Percentiles rank a stretch among this genome's conserved stretches.
Conservation (phyloP, 805 yeast genomes). For the Maudiozyma turicensis region DNA sequence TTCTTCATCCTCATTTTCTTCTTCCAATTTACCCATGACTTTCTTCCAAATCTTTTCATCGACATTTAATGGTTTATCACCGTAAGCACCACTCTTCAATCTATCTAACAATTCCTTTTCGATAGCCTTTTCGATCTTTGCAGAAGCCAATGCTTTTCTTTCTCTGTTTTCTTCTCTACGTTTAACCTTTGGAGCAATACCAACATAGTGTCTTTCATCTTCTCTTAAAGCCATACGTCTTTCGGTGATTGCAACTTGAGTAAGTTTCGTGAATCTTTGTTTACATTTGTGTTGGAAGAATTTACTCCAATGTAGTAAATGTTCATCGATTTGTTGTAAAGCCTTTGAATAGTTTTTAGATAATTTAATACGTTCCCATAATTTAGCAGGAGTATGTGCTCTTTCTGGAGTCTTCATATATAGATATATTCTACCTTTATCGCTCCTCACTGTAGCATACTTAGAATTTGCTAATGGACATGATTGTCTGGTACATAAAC, state of each 20-base stretch:
- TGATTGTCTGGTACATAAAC: conserved; percentile 84
- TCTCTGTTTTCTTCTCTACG: conserved; percentile 92
- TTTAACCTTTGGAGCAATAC: conserved; percentile 86
- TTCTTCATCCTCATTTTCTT: conserved; percentile 45
- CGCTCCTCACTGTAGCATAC: conserved; percentile 77
- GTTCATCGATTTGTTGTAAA: conserved; percentile 77
- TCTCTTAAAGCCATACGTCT: conserved; percentile 84
- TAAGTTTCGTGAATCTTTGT: conserved; percentile 87
- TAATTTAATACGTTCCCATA: conserved; percentile 91
- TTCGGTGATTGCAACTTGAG: conserved; percentile 92
- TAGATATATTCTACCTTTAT: conserved; percentile 69
- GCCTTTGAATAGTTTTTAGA: conserved; percentile 87
- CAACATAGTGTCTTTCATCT: conserved; percentile 88
- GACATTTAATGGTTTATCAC: conserved; percentile 94
- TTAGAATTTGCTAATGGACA: conserved; percentile 94
- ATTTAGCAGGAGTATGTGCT: conserved; percentile 85
- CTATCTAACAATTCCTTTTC: conserved; percentile 92
- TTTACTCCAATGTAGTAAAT: conserved; percentile 86
- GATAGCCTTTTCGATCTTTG: conserved; percentile 91
- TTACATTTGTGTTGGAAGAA: conserved; percentile 88
- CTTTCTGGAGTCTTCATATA: conserved; percentile 98
- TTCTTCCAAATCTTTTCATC: conserved; percentile 94
- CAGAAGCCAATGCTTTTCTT: conserved; percentile 93
- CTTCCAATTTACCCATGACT: conserved; percentile 76
- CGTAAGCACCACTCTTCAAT: conserved; percentile 95